Base-by-base conservation (phyloP, 306 rosid genomes). In the Notholithocarpus densiflorus region DNA sequence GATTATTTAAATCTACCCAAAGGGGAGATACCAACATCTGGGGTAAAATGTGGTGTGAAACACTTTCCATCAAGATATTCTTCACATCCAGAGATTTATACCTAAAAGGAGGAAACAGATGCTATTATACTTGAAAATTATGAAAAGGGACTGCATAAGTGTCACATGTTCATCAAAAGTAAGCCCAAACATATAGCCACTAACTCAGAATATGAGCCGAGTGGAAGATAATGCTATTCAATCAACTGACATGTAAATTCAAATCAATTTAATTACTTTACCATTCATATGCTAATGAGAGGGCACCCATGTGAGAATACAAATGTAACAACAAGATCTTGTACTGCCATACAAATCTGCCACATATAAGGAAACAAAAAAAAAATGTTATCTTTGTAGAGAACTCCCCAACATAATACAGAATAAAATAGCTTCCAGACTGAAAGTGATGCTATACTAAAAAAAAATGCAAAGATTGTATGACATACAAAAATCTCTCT, bases 11-110 rank as follows among this genome's bases (percentile, higher is more conserved):
- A 85, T 89, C 97, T 0, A 45, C 66, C 99, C 99, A 91, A 12
- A 90, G 90, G 13, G 99, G 97, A 82, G 99, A 96, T 64, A 76
- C 86, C 89, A 88, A 75, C 96, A 93, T 90, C 87, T 93, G 97
- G 75, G 99, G 99, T 73, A 91, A 88, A 78, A 96, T 92, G 78
- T 91, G 89, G 87, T 96, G 99, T n/a, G 89, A 84, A 79, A 82
- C 82, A 80, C 93, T 90, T 88, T 96, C 99, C 94, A 82, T 89
- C 90, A 93, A 81, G 76, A 93, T 96, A 83, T 96, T 96, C 87
- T 93, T 93, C 75, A 93, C 84, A 88, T 96, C 99, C 84, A 96
- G 77, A 37, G 88, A 90, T 87, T 92, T 92, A 76, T 88, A 96
- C 97, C 99, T 96, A 88, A 77, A 82, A 73, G 79, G 66, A 79